Base-by-base conservation (phyloP, 2,329 filamentous ascomycete species). In the Xylogone sp. region DNA sequence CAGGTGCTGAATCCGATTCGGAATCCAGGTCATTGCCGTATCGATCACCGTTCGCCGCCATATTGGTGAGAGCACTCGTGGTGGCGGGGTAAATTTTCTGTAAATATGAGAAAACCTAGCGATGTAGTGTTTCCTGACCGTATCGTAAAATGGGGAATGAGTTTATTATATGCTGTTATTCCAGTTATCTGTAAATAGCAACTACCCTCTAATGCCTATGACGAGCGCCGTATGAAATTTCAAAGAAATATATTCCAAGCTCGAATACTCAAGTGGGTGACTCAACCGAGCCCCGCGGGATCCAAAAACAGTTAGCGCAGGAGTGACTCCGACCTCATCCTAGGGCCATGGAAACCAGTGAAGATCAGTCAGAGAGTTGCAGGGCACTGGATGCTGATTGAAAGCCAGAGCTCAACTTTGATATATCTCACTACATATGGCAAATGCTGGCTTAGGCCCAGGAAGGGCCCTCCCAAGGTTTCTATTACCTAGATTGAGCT, bases 21-120 rank as follows among this genome's bases (percentile, higher is more conserved):
- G 86, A 87, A 66, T 90, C 86, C 63, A 90, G 80, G 65, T 89
- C 85, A 69, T 89, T 81, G 61, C 76, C 82, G 70, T 82, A 82
- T 70, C 83, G 86, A 68, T 88, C 83, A 66, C 76, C 78, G 74
- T 68, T 65, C 53, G 62, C 59, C 53, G 65, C 64, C 65, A 68
- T 68, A 53, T 43, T 66, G 61, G 56, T 50, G 24, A 27, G 24
- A 39, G 19, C 43, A 27, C 43, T 22, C n/a, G 18, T 18, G 43
- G 43, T 19, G 20, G 54, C 47, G 53, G 27, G 22, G 49, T 42
- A 39, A 31, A 39, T 39, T 39, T 39, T 39, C 10, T 27, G 4
- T 45, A 21, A 19, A 21, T 21, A 8, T 5, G 16, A 21, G 13
- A 6, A 12, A 19, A 12, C 21, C n/a, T 18, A 39, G 6, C 34